phyloP scores from a whole-genome alignment of 306 rosid genomes.

The Lupinus albus region DNA sequence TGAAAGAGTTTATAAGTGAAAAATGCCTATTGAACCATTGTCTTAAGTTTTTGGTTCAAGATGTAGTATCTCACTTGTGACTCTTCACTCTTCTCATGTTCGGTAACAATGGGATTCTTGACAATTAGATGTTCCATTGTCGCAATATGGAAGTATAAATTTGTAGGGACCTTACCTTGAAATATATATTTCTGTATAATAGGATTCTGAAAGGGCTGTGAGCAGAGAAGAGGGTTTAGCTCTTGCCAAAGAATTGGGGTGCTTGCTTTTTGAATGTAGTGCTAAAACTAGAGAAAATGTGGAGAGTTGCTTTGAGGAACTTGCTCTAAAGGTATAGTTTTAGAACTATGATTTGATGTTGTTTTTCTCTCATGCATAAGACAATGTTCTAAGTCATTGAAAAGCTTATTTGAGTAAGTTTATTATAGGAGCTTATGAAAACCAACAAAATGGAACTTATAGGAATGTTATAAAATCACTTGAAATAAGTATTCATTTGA shows the following conservation, averaged over 20 bases:
- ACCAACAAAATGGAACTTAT: too few species aligned
- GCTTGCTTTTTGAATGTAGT: constrained; percentile 83
- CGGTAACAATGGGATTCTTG: too few species aligned
- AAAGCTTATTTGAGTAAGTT: background rate
- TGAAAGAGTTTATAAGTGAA: too few species aligned
- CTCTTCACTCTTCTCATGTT: too few species aligned
- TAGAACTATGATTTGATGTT: constrained; percentile 5
- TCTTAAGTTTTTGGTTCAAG: too few species aligned
- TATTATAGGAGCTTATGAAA: too few species aligned
- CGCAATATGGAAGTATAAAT: background rate
- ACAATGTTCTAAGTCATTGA: constrained; percentile 20
- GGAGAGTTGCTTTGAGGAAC: constrained; percentile 89
- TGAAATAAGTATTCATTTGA: too few species aligned
- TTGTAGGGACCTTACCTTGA: background rate
- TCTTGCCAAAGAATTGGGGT: constrained; percentile 84
- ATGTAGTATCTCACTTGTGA: too few species aligned
- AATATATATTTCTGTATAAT: constrained; percentile 6
- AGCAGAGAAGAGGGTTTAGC: constrained; percentile 90
- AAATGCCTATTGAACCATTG: too few species aligned
- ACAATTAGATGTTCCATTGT: too few species aligned
- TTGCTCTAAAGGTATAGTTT: constrained; percentile 77
- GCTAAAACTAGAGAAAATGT: constrained; percentile 93
- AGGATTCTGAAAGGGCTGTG: constrained; percentile 90
- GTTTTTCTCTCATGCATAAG: background rate
- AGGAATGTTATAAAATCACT: too few species aligned